Percentiles rank a stretch among this genome's conserved stretches.
Conservation (phyloP, 306 rosid species). For the Vachellia collinsii region DNA sequence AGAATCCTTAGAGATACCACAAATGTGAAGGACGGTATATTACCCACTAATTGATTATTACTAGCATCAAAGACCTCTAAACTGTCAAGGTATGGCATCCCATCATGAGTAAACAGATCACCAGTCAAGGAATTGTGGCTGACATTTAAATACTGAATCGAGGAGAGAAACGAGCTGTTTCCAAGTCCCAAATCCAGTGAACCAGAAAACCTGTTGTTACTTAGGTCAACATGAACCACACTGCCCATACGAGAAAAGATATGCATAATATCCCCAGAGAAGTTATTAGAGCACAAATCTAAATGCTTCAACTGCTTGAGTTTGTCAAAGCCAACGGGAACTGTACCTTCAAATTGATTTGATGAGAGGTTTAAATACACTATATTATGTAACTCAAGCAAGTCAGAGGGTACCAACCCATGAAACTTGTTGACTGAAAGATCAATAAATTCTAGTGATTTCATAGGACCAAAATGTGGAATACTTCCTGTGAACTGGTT, state of each 20-base stretch:
- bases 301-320: constrained; percentile 56
- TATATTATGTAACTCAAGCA: constrained; percentile 44
- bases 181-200: constrained; percentile 70
- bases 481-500: constrained; percentile 64
- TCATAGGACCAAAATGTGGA: constrained; percentile 44
- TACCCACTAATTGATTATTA: constrained; percentile 63
- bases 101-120: constrained; percentile 80
- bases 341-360: constrained; percentile 62
- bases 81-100: constrained; percentile 78
- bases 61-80: constrained; percentile 82
- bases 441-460: constrained; percentile 61
- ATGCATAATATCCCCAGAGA: constrained; percentile 67
- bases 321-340: constrained; percentile 57
- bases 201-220: constrained; percentile 70
- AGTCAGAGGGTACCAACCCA: constrained; percentile 50
- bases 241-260: constrained; percentile 62
- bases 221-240: constrained; percentile 66
- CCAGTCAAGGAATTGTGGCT: constrained; percentile 73
- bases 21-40: constrained; percentile 68
- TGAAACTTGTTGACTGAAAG: constrained; percentile 65
- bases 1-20: constrained; percentile 74
- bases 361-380: constrained; percentile 68
- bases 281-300: constrained; percentile 57
- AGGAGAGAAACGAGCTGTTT: constrained; percentile 53
- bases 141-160: constrained; percentile 62